Evolutionary conservation across 108 stramenopile species (phyloP), one percentile per base, ranked within the genome.

Genomic region (Cyclotella atomus): DNA sequence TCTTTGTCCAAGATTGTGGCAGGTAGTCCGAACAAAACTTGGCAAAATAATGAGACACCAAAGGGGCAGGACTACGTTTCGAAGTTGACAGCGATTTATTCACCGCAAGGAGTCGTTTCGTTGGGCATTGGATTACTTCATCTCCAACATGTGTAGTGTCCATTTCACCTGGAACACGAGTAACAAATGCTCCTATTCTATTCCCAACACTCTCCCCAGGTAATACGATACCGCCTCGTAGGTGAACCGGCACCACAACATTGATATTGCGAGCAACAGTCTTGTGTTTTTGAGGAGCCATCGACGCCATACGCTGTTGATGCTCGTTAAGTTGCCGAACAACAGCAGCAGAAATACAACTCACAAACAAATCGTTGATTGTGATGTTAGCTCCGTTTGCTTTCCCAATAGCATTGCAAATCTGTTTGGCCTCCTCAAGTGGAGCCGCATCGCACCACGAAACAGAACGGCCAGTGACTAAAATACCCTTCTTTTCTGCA

Each of bases 311-410:
- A 17, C 63, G 59, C 56, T 71, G 67, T 24, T 78, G 54, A 46
- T 77, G 89, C 35, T 87, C 84, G 16, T 79, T 54, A 14, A 96
- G 71, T 53, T 90, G 90, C 54, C 85, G 88, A 25, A 78, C 73
- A 41, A 93, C 74, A 28, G 95, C 95, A 1, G 71, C 66, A 16
- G 86, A 76, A 7, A 92, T 81, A 52, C 92, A 93, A 56, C 83
- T 79, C 20, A 87, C 89, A 72, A 91, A 93, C 34, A 96, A 53
- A 70, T 96, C 95, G 80, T 96, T 96, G 27, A 96, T 74, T 9
- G 92, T 96, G 1, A 85, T 71, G 33, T 76, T 84, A 44, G 53
- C 33, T 25, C 77, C 77, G 19, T 47, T 68, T 55, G 60, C 33
- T 52, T 53, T 70, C 29, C 69, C 45, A 21, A 77, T 64, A 15